Evolutionary conservation across 1,139 yeast genomes (phyloP).

Genomic region (Nematodospora anomalae): DNA sequence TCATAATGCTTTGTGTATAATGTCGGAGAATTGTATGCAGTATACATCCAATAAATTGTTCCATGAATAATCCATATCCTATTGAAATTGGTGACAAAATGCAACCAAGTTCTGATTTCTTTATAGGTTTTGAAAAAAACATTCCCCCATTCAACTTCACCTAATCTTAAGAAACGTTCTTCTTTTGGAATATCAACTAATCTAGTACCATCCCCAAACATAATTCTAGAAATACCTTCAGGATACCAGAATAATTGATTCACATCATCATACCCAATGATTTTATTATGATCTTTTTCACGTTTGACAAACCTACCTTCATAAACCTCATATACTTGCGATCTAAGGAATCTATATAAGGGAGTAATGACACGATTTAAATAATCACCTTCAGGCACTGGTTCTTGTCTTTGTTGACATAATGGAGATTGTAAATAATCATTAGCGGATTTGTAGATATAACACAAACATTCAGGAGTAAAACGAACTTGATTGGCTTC

Average conservation of each 20-base stretch:
- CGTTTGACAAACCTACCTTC: conserved; percentile 97
- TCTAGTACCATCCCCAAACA: conserved; percentile 87
- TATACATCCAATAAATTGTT: conserved; percentile 90
- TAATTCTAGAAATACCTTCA: conserved; percentile 93
- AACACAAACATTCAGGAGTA: conserved; percentile 90
- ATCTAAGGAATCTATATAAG: conserved; percentile 82
- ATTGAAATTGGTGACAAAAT: conserved; percentile 89
- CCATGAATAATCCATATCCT: conserved; percentile 97
- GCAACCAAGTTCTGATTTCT: conserved; percentile 98
- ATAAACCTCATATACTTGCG: conserved; percentile 91
- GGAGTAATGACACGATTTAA: conserved; percentile 92
- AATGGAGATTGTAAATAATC: conserved; percentile 87
- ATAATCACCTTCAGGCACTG: conserved; percentile 95
- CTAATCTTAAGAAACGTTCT: conserved; percentile 85
- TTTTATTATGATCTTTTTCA: conserved; percentile 91
- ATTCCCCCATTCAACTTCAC: conserved; percentile 89
- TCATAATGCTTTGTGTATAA: conserved; percentile 82
- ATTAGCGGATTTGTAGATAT: conserved; percentile 87
- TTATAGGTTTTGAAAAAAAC: conserved; percentile 96
- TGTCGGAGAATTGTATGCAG: conserved; percentile 89
- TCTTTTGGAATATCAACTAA: conserved; percentile 86
- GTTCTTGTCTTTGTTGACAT: conserved; percentile 87
- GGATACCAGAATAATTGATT: conserved; percentile 99
- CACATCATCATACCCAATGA: conserved; percentile 97
- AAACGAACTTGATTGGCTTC: conserved; percentile 98